Evolutionary conservation across 1,139 yeast species (phyloP), one percentile per base, ranked within the genome.

Genomic region (Meyerozyma athensensis): DNA sequence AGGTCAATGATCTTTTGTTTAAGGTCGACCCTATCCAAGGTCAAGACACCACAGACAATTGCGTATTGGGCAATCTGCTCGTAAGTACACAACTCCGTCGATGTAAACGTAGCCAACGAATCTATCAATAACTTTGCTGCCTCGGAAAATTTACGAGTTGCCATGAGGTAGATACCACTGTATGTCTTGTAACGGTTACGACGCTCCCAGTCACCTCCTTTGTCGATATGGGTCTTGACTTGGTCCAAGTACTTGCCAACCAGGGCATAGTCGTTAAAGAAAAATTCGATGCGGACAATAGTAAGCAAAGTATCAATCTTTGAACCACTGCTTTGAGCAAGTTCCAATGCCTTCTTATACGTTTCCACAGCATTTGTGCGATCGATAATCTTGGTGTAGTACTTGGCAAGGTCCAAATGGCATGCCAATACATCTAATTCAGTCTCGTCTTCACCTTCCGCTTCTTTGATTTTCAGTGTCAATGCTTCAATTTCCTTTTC

Each of bases 201-300:
- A 61, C 98, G 86, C 64, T 94, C 98, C 98, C 99, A 92, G 59
- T 92, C 99, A 42, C 98, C 98, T 37, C 98, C 98, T 54, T 87
- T 84, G 53, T 92, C 98, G 53, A 92, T 87, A 56, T 86, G 68
- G 32, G 67, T 58, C 54, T 84, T 79, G 30, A 83, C 79, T 48
- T 81, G 81, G 40, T 84, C 95, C 52, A 94, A 73, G 55, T 83
- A 81, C 52, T 81, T 79, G 42, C 81, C 75, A 33, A 86, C 85
- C 48, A 77, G 77, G 10, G 67, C 65, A 54, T 79, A 81, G 63
- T 92, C 96, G 54, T 80, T 80, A 59, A 77, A 92, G 63, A 92
- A 90, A 55, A 89, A 82, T 18, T 95, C 97, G 42, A 94, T 65
- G 55, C 98, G 78, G 13, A 90, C 74, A 50, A 89, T 77, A 9